These are phyloP conservation scores for Viridothelium virens DNA, from an alignment of 495 filamentous ascomycete genomes.

Conservation along the genomic window DNA sequence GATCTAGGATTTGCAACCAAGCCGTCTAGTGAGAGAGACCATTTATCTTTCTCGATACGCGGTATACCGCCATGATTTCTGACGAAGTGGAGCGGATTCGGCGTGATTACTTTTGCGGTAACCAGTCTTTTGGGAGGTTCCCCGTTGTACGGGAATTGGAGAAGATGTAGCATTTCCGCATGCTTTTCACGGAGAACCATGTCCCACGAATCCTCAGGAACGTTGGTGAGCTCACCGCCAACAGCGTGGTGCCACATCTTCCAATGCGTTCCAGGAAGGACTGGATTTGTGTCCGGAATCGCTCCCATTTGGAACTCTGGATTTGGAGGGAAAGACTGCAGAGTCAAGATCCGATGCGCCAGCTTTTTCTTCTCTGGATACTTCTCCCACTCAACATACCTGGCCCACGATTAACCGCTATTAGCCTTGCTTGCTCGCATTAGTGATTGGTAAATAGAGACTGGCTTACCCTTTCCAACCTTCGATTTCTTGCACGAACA, in stretches of 20 bases:
- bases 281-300: conserved; percentile 54
- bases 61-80: conserved; percentile 64
- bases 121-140: conserved; percentile 48
- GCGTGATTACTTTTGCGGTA: conserved; percentile 48
- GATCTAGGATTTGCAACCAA: conserved; percentile 48
- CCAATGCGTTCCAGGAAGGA: conserved; percentile 56
- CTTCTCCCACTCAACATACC: conserved; percentile 62
- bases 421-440: background rate
- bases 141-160: conserved; percentile 66
- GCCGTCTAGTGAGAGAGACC: conserved; percentile 46
- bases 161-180: conserved; percentile 57
- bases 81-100: conserved; percentile 54
- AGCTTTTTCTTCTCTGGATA: conserved; percentile 57
- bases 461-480: conserved; percentile 15
- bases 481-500: conserved; percentile 25
- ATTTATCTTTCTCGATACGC: conserved; percentile 48
- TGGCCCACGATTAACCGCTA: background rate
- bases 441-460: background rate
- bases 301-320: conserved; percentile 55
- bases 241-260: conserved; percentile 58
- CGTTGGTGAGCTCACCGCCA: conserved; percentile 41
- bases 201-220: conserved; percentile 51
- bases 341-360: conserved; percentile 49
- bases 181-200: conserved; percentile 54
- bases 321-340: conserved; percentile 38